Evolutionary conservation across 495 filamentous ascomycete genomes (phyloP).

Genomic region (Talaromyces borbonicus): DNA sequence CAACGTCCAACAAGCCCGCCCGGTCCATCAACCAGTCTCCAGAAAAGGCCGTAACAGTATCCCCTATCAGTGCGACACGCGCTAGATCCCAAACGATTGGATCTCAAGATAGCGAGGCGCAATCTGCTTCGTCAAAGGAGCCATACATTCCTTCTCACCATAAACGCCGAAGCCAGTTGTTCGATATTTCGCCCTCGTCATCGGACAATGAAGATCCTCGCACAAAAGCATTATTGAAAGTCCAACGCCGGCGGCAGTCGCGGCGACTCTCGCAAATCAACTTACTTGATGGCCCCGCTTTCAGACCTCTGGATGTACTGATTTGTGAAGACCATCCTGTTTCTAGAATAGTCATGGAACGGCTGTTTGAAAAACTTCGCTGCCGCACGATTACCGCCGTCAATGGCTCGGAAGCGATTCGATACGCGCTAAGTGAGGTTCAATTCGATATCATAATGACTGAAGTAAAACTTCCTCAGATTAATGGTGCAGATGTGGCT

Average conservation of each 20-base stretch:
- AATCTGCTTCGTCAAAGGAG: conserved; percentile 42
- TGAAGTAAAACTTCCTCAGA: conserved; percentile 87
- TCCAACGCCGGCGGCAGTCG: conserved; percentile 84
- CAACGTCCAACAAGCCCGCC: conserved; percentile 67
- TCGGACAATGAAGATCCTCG: conserved; percentile 95
- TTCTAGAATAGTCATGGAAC: conserved; percentile 95
- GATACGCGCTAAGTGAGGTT: conserved; percentile 87
- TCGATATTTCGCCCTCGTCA: conserved; percentile 94
- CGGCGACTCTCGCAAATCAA: conserved; percentile 83
- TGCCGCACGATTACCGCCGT: conserved; percentile 89
- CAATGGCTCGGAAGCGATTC: conserved; percentile 81
- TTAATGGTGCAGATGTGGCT: conserved; percentile 89
- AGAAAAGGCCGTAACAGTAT: conserved; percentile 32
- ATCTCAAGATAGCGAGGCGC: conserved; percentile 75
- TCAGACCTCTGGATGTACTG: conserved; percentile 84
- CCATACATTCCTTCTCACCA: conserved; percentile 62
- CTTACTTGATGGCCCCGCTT: conserved; percentile 69
- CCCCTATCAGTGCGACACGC: conserved; percentile 42
- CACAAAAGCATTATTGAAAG: conserved; percentile 82
- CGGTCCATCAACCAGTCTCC: conserved; percentile 47
- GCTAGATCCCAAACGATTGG: conserved; percentile 88
- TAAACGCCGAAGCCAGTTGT: conserved; percentile 87
- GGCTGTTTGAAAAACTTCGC: conserved; percentile 83
- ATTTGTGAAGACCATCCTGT: conserved; percentile 98
- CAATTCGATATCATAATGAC: conserved; percentile 95